These are phyloP conservation scores for Hypomyces rosellus DNA, from an alignment of 2,329 filamentous ascomycete genomes.

Conservation along the genomic window DNA sequence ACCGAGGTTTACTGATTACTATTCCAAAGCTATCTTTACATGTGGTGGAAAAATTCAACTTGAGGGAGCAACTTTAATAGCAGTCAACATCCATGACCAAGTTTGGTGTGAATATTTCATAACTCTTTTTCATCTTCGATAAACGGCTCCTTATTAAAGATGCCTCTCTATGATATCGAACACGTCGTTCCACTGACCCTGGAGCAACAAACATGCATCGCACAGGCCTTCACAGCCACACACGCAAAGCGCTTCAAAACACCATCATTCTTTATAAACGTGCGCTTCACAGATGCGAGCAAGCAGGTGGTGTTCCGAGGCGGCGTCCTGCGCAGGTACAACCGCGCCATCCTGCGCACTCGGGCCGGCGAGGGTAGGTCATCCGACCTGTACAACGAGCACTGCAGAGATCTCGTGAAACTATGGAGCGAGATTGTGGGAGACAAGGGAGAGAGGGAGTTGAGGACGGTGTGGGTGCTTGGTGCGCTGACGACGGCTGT, in stretches of 20 bases:
- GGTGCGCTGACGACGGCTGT: conserved; percentile 1
- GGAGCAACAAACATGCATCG: conserved; percentile 1
- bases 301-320: conserved; percentile 7
- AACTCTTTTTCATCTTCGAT: too few species aligned
- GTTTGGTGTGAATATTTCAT: too few species aligned
- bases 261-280: conserved; percentile 4
- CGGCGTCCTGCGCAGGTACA: conserved; percentile 3
- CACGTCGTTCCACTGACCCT: conserved; percentile 1
- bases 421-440: conserved; percentile 2
- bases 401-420: conserved; percentile 1
- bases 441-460: neutral
- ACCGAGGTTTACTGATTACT: too few species aligned
- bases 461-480: conserved; percentile 2
- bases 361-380: conserved; percentile 2
- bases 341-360: conserved; percentile 5
- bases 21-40: too few species aligned
- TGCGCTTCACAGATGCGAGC: conserved; percentile 5
- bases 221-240: conserved; percentile 1
- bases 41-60: too few species aligned
- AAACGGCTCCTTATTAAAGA: neutral
- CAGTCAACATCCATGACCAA: too few species aligned
- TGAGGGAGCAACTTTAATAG: too few species aligned
- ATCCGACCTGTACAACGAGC: neutral
- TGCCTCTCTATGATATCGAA: conserved; percentile 7
- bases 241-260: conserved; percentile 8